Base-by-base conservation (phyloP, 75 land plant genomes). In the Pinus taeda region DNA sequence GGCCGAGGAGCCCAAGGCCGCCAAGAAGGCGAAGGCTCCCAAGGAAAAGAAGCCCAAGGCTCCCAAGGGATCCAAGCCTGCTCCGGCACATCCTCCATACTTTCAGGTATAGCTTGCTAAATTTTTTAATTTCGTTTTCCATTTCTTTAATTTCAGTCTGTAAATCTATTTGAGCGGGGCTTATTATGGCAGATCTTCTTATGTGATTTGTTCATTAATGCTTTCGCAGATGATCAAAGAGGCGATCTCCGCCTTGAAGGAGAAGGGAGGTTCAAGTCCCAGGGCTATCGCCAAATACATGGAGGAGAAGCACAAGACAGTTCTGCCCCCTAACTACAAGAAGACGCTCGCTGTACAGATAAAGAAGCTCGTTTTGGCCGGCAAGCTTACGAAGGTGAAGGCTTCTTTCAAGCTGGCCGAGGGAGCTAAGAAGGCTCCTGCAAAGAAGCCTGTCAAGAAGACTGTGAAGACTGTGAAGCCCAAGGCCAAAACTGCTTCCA, bases 21-120 rank as follows among this genome's bases (percentile, higher is more conserved):
- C 17, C 56, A 78, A 82, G 79, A 81, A 80, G 76, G 58, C 59
- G 1, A 73, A 55, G 81, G 62, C 61, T 4, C 12, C 58, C 12
- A 77, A 71, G 79, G 79, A 75, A 62, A 88, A 82, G 87, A 85
- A 86, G 76, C 76, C 87, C 4, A 80, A 75, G 71, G 75, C 64
- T 22, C 49, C 84, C 33, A 88, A 76, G 75, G 30, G 74, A 1
- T 74, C 55, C 12, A 49, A 49, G 55, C 12, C 85, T 1, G 58
- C 83, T 22, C 80, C 26, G 5, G 64, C 92, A 70, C 96, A 93
- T 83, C 96, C 96, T 39, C 84, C 96, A 29, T 93, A 93, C 74
- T 86, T 92, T 26, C 83, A 87, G 95, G 96, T 93, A 42, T 60
- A 24, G 12, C 12, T 9, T 11, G 12, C 2, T 49, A 9, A 1